Evolutionary conservation across 1,284 basidiomycete genomes (phyloP), one percentile per base, ranked within the genome.

Genomic region (Irpex sp.): DNA sequence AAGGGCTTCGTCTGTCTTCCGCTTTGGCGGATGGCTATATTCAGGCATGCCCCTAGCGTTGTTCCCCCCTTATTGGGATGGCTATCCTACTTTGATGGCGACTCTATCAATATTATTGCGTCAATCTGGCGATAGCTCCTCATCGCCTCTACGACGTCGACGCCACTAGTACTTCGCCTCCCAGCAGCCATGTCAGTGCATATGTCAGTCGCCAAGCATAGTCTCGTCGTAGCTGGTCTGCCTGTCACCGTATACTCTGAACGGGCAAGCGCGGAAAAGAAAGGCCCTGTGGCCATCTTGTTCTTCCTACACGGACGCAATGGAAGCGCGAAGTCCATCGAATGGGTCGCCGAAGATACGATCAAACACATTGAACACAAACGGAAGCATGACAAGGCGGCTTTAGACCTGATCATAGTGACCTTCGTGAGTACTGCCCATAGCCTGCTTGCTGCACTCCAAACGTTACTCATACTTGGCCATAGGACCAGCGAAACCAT

Each of bases 401-500:
- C 71, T 31, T 73, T 76, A 66, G 79, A 85, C 60, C 75, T 89
- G 59, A 71, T 84, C 11, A 71, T 90, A n/a, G 77, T 88, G 31
- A 79, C 85, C 1, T 82, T 88, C 68, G 88, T 85, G 68, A 68
- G 80, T 74, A 26, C 2, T 26, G 3, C 26, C 26, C 26, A 26
- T 26, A 26, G 26, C 26, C 26, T 26, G 26, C 26, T 26, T 26
- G 26, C 26, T 26, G 3, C 26, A 3, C 26, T 26, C 26, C 26
- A 26, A 26, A 26, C 26, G 3, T 26, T 26, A 26, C 26, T 26
- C 26, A 26, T 26, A 26, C 26, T 26, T 26, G 26, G 26, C 26
- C 54, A 13, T 66, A 93, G 91, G 91, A 94, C 68, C 91, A 92
- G 68, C 81, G 91, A 2, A 93, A 93, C 69, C 92, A 94, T 66